Evolutionary conservation across 2,329 filamentous ascomycete species (phyloP), one percentile per base, ranked within the genome.

Genomic region (Mariannaea sp.): DNA sequence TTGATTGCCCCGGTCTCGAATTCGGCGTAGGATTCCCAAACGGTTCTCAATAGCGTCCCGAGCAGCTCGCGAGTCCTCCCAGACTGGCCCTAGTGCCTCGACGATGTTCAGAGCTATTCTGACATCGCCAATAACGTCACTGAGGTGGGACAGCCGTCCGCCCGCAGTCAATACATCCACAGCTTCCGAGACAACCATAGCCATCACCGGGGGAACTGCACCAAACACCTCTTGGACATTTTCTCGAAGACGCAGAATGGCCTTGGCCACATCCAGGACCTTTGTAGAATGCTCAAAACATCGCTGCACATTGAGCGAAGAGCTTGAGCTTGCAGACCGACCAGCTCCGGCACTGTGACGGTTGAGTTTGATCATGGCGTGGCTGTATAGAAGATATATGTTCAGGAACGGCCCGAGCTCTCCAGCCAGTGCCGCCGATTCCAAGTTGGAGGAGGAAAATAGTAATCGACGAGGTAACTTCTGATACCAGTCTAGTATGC

Each of bases 361-460:
- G 61, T 87, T 86, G 24, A 89, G 74, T 59, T 85, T 84, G 70
- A 89, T 80, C 62, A 84, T 71, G 1, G 84, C 78, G 40, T 83
- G 79, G 65, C 87, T 80, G 66, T 87, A 87, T n/a, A 89, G 73
- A 22, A 87, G 73, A 67, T 90, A 86, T 69, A 88, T 80, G 1
- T 80, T 81, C 49, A 88, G 71, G 64, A 86, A 86, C 0, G 79
- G 77, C 5, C 84, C 84, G 2, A 80, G 74, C 59, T 80, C 71
- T 13, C 72, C 82, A 20, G 80, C 79, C 24, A 77, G 71, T 6
- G 82, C 77, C 35, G 80, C 82, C 24, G 75, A 73, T 38, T 83
- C 78, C 12, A 89, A 72, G 52, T 87, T 89, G 48, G 77, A 71
- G 4, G 76, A 68, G 3, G 76, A 81, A 63, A 84, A 85, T 8